Base-by-base conservation (phyloP, 2,329 filamentous ascomycete genomes). In the Stemphylium beticola region DNA sequence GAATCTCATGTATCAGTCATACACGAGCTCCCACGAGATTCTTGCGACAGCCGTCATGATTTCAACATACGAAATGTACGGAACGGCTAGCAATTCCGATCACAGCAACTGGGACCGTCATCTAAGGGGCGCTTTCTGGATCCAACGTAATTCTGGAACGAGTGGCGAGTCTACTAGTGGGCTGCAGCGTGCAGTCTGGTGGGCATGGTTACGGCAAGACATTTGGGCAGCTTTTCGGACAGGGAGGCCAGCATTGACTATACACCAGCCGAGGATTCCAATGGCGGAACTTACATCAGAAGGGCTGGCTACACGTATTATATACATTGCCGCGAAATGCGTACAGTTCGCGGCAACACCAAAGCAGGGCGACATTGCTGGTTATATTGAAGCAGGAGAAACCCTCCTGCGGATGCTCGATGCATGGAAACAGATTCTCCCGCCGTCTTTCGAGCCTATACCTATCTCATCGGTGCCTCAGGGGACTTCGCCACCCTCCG, bases 131-230 rank as follows among this genome's bases (percentile, higher is more conserved):
- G 83, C 87, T 0, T 88, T 87, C 59, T 87, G 85, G 82, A 87
- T 88, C 15, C 82, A 87, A 55, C 76, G 84, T 8, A 85, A 81
- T 1, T 83, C 85, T 40, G 77, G 84, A 41, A 85, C 84, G 33
- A 79, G 87, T 51, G 85, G 84, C 1, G 83, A 84, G 41, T 82
- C 80, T 0, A 56, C 38, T 10, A 79, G 81, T 0, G 83, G 85
- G 0, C 72, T 88, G 0, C 78, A 81, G 31, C 81, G 83, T 51
- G 82, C 84, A 0, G 82, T 85, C 0, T 88, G 85, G 85, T 88
- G 86, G 85, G 81, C 83, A 0, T 88, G 85, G 85, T 72, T 88
- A 4, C 76, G 84, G 20, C 85, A 88, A 65, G 85, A 88, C 63
- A 78, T 86, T 0, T 88, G 85, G 85, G 85, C 83, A 2, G 85